A percentile compares a stretch with the other conserved stretches of the same genome.
Evolutionary conservation across 73 alveolate genomes (phyloP).

Genomic region (Paramecium pentaurelia): DNA sequence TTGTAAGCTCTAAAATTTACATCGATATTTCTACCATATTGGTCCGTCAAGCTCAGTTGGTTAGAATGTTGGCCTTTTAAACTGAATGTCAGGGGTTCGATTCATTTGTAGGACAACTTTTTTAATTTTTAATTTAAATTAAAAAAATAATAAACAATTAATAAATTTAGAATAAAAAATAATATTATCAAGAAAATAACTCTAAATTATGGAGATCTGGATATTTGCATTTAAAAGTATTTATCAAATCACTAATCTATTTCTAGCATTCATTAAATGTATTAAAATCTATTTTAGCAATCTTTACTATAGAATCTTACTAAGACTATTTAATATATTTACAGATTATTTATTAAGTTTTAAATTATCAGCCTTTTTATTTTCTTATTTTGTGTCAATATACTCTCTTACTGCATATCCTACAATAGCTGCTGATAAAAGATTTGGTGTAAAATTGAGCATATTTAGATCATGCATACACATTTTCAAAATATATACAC

Average conservation of each 20-base stretch:
- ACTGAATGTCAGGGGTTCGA: slow-evolving; percentile 46
- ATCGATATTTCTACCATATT: not conserved
- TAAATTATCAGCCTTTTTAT: not conserved
- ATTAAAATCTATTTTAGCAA: not conserved
- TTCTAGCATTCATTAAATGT: not conserved
- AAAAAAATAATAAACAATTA: too few species aligned
- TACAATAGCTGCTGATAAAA: not conserved
- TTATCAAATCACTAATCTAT: not conserved
- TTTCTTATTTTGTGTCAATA: not conserved
- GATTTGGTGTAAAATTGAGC: not conserved
- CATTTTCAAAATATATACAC: slow-evolving; percentile 1
- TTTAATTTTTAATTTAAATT: not conserved
- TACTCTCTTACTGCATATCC: not conserved
- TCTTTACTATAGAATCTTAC: not conserved
- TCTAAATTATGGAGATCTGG: slow-evolving; percentile 52
- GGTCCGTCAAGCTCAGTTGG: slow-evolving; percentile 49
- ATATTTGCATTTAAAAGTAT: not conserved
- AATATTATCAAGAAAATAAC: not conserved
- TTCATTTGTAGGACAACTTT: slow-evolving; percentile 16
- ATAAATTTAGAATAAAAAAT: not conserved
- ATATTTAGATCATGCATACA: slow-evolving; percentile 24
- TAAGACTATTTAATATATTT: not conserved
- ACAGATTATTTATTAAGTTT: not conserved
- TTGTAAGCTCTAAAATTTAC: too few species aligned
- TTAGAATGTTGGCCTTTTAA: slow-evolving; percentile 45